Evolutionary conservation across 1,284 basidiomycete genomes (phyloP), one percentile per base, ranked within the genome.

Genomic region (Rhodotorula sp.): DNA sequence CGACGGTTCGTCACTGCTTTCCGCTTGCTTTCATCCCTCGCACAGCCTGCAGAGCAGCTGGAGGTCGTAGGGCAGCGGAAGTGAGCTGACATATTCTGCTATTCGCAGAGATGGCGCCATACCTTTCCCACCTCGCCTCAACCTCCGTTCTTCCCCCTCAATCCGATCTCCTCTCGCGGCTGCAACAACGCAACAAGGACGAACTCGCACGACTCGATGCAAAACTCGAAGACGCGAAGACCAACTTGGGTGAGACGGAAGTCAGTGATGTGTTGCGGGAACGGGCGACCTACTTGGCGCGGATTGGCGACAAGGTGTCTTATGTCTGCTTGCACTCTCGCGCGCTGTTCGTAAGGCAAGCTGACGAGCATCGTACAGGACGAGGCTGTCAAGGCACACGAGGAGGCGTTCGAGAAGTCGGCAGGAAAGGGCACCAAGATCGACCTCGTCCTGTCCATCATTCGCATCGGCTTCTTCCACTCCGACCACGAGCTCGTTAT

Each of bases 231-330:
- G 91, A 94, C 76, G 93, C 94, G 0, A 86, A 93, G 82, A 90
- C 92, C 82, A 92, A 88, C 16, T 88, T 94, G 78, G 95, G 94
- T 60, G 94, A 98, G 81, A 89, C 89, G 15, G 95, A 99, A 80
- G 90, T 98, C 73, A 89, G 88, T 31, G 94, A 96, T 75, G 88
- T 89, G 8, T 83, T 96, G 64, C 86, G 89, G 68, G 89, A 89
- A n/a, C 85, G 88, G 71, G 94, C 95, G 24, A 89, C 87, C 75
- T 93, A 94, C 81, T 81, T 94, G 26, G 93, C 91, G 22, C 84
- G 86, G 72, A 96, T 98, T 77, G 95, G 94, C 6, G 92, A 96
- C 81, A 94, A 91, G 86, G 92, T 90, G 67, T 47, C 83, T 75
- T 4, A 7, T 9, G 40, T 13, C 34, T 30, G 48, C 24, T 26